Base-by-base conservation (phyloP, 768 basidiomycete species). In the Rhizopogon sp. region DNA sequence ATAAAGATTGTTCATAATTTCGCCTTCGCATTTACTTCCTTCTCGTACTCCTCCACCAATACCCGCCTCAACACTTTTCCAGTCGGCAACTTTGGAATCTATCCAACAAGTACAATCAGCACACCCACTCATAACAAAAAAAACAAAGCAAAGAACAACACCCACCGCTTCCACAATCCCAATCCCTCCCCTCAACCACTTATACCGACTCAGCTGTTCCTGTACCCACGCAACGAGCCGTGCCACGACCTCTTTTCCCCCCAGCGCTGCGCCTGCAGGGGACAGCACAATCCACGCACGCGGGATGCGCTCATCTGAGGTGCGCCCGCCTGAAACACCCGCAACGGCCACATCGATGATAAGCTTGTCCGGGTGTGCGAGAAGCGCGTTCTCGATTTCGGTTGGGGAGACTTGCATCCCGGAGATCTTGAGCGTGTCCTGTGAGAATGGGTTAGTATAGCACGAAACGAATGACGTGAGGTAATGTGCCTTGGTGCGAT, bases 391-490 rank as follows among this genome's bases (percentile, higher is more conserved):
- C 65, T 88, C 88, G 57, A 88, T 84, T 63, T 90, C 87, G 13
- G 78, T 75, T 0, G 87, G 87, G 0, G 87, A 86, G 0, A 89
- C 87, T 67, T 89, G 88, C 20, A 70, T 71, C 5, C 87, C 87
- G 0, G 85, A 87, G 10, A 90, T 76, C 64, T 89, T 90, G 17
- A 90, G 71, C 0, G 81, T 87, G 61, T 89, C 88, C 81, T 87
- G 43, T 10, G 9, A 31, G 39, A 5, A 49, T 47, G 9, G 25
- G n/a, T 47, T 10, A 53, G 20, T 22, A 33, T 6, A 35, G 20
- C n/a, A 11, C 3, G 42, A 22, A 47, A 7, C 49, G 62, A 67
- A 62, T 72, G 3, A 64, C 31, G 28, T 52, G 20, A 3, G 33
- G 20, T 17, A 22, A n/a, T 54, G 56, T 47, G 82, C 84, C 77